phyloP scores from a whole-genome alignment of 2,329 filamentous ascomycete species.

The Aspergillus cejpii region DNA sequence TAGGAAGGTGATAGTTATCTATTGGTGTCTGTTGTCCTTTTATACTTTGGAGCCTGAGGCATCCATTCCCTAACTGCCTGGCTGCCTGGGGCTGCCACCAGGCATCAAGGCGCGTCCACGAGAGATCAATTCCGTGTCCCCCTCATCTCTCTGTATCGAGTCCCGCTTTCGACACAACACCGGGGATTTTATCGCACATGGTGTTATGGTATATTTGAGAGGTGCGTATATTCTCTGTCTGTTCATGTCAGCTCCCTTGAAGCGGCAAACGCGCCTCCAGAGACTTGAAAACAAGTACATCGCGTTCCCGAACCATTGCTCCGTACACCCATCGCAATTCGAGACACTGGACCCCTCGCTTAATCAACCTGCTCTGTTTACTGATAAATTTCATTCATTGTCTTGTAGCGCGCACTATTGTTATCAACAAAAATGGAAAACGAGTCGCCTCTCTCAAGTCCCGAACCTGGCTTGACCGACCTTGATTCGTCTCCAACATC shows the following conservation, averaged over 20 bases:
- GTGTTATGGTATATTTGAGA: not conserved
- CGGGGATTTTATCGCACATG: not conserved
- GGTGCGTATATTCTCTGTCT: not conserved
- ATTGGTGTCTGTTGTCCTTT: not conserved
- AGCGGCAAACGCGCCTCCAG: not conserved
- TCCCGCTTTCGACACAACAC: not conserved
- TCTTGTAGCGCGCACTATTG: slow-evolving; percentile 2
- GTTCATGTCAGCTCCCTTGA: not conserved
- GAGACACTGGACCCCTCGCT: not conserved
- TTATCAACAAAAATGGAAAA: slow-evolving; percentile 15
- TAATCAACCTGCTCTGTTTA: not conserved
- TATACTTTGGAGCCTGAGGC: slow-evolving; percentile 10
- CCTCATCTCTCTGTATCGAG: not conserved
- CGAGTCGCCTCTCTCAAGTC: slow-evolving; percentile 20
- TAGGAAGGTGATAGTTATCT: not conserved
- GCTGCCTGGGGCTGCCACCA: slow-evolving; percentile 3
- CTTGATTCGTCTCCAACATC: slow-evolving; percentile 21
- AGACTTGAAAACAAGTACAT: not conserved
- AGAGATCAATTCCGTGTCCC: not conserved
- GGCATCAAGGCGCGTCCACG: slow-evolving; percentile 17
- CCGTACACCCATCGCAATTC: not conserved
- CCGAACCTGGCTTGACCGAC: slow-evolving; percentile 14
- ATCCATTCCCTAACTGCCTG: not conserved
- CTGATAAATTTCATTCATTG: not conserved
- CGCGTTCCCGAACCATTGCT: not conserved